These are phyloP conservation scores for Zelopaecilomyces penicillatus DNA, from an alignment of 2,329 filamentous ascomycete genomes.

Conservation along the genomic window DNA sequence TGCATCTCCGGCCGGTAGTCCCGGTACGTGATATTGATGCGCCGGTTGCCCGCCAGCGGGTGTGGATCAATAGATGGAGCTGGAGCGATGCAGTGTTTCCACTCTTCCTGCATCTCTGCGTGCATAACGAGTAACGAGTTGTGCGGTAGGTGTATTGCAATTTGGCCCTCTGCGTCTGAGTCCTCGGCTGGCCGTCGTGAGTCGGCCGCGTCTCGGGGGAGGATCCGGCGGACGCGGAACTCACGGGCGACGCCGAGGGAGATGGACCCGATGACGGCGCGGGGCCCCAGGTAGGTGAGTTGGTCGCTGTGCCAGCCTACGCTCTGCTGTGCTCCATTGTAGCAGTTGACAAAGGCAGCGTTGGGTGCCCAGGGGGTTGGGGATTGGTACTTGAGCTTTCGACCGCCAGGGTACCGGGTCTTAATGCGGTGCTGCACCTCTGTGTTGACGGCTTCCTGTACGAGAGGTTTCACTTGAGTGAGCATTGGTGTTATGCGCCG, in stretches of 20 bases:
- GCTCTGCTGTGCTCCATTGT: slow-evolving; percentile 68
- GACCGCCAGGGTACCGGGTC: slow-evolving; percentile 56
- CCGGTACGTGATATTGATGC: slow-evolving; percentile 92
- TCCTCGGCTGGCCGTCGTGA: slow-evolving; percentile 31
- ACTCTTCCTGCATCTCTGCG: slow-evolving; percentile 94
- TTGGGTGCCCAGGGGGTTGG: slow-evolving; percentile 71
- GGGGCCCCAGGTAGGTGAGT: slow-evolving; percentile 84
- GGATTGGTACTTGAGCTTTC: slow-evolving; percentile 72
- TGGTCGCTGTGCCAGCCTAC: slow-evolving; percentile 93
- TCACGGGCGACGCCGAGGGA: slow-evolving; percentile 89
- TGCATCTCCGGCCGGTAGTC: slow-evolving; percentile 73
- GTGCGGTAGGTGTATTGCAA: slow-evolving; percentile 87
- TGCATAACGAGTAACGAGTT: slow-evolving; percentile 95
- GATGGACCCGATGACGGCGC: slow-evolving; percentile 79
- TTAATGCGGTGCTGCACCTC: slow-evolving; percentile 67
- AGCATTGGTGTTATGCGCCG: slow-evolving; percentile 70
- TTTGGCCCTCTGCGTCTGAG: slow-evolving; percentile 69
- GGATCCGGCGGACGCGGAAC: slow-evolving; percentile 74
- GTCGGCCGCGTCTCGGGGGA: slow-evolving; percentile 46
- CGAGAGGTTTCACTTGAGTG: slow-evolving; percentile 56
- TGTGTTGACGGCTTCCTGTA: slow-evolving; percentile 67
- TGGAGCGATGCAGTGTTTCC: slow-evolving; percentile 82
- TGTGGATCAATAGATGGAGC: slow-evolving; percentile 74
- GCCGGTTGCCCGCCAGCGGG: slow-evolving; percentile 66
- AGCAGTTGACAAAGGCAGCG: slow-evolving; percentile 91